Conservation (phyloP, 2,329 filamentous ascomycete genomes). For the Camillea tinctor region DNA sequence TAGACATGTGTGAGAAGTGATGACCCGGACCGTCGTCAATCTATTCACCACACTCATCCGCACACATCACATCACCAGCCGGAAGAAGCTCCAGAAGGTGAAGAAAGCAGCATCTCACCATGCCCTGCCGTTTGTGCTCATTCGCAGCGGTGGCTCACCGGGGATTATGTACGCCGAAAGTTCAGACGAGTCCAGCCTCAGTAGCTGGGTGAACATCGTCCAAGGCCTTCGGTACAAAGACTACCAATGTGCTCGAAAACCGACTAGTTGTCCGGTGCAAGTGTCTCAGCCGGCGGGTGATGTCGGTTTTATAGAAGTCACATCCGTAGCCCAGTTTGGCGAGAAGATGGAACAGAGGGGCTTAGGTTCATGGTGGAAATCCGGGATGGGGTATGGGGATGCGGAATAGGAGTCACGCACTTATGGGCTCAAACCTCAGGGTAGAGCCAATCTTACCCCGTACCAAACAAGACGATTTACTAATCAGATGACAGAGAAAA, state of each 20-base stretch:
- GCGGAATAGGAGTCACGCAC: conserved; percentile 1
- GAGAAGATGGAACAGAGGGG: conserved; percentile 59
- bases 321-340: conserved; percentile 64
- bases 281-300: conserved; percentile 10
- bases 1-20: conserved; percentile 1
- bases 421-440: too few relatives aligned
- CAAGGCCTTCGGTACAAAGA: conserved; percentile 70
- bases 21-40: conserved; percentile 12
- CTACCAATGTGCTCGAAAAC: conserved; percentile 61
- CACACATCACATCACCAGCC: conserved; percentile 79
- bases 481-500: not conserved
- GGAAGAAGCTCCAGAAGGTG: conserved; percentile 65
- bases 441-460: not conserved
- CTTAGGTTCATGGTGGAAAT: conserved; percentile 64
- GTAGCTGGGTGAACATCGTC: conserved; percentile 63
- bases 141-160: conserved; percentile 66
- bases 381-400: conserved; percentile 58
- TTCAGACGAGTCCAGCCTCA: conserved; percentile 49
- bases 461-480: not conserved
- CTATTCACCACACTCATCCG: conserved; percentile 61
- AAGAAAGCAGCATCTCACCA: conserved; percentile 62
- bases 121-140: conserved; percentile 60
- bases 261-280: conserved; percentile 32
- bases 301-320: conserved; percentile 53
- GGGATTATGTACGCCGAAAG: conserved; percentile 79